phyloP scores from a whole-genome alignment of 1,284 basidiomycete species.

The Porodaedalea pini region DNA sequence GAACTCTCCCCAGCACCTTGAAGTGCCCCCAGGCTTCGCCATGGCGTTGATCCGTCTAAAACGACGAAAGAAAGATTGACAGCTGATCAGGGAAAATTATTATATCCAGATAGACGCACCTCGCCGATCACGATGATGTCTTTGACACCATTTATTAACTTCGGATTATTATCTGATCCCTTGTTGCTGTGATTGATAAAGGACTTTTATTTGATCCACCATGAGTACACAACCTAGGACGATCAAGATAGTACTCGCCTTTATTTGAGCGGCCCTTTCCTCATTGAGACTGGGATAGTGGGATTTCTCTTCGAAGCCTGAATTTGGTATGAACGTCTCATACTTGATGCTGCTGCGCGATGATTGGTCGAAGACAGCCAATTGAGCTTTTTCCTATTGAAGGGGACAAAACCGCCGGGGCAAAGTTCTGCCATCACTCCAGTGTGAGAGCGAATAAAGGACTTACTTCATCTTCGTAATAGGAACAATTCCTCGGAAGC shows the following conservation, averaged over 20 bases:
- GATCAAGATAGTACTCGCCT: no score
- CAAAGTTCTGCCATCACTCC: not conserved
- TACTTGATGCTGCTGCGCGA: conserved; percentile 37
- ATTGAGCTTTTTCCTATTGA: conserved; percentile 33
- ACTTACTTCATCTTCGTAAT: conserved; percentile 35
- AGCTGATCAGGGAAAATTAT: conserved; percentile 1
- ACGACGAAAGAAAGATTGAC: not conserved
- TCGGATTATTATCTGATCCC: no score
- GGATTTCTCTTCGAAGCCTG: conserved; percentile 22
- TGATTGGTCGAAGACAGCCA: conserved; percentile 38
- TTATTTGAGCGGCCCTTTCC: no score
- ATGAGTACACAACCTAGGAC: no score
- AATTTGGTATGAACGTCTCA: conserved; percentile 39
- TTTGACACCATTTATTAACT: conserved; percentile 37
- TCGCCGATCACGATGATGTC: conserved; percentile 50
- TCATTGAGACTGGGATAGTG: conserved; percentile 28
- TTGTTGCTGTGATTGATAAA: no score
- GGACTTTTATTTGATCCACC: no score
- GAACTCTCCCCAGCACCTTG: conserved; percentile 42
- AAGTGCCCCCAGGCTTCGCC: conserved; percentile 48
- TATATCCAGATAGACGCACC: conserved; percentile 28
- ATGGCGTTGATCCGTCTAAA: conserved; percentile 38
- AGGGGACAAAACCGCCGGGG: not conserved
- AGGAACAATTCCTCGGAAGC: conserved; percentile 36
- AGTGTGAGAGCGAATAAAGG: not conserved